phyloP scores from a whole-genome alignment of 129 eudicot species.

The Artemisia annua region DNA sequence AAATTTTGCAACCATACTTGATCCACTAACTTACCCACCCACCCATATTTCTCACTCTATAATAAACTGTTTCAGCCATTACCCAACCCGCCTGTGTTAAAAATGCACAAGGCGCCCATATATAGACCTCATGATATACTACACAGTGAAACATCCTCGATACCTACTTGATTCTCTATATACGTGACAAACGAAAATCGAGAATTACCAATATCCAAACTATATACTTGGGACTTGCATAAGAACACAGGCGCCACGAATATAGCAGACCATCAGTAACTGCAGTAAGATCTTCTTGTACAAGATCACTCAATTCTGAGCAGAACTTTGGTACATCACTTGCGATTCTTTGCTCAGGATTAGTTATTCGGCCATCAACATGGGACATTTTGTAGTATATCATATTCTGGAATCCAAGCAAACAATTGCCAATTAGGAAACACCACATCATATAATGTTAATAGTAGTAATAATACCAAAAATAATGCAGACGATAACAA shows the following conservation, averaged over 20 bases:
- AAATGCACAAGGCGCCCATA: slow-evolving; percentile 12
- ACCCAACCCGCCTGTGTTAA: neutral
- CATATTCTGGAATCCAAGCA: slow-evolving; percentile 75
- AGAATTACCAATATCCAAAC: slow-evolving; percentile 90
- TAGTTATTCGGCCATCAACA: slow-evolving; percentile 92
- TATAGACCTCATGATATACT: slow-evolving; percentile 7
- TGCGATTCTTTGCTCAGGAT: slow-evolving; percentile 96
- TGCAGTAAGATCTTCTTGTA: slow-evolving; percentile 96
- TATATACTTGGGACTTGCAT: slow-evolving; percentile 97
- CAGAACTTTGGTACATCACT: slow-evolving; percentile 97
- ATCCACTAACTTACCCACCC: neutral
- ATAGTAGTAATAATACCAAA: neutral
- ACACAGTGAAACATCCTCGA: slow-evolving; percentile 18
- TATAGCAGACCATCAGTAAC: slow-evolving; percentile 90
- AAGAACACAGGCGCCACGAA: slow-evolving; percentile 98
- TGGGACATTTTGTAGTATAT: slow-evolving; percentile 96
- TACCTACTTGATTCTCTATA: neutral
- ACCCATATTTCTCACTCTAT: neutral
- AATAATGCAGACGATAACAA: neutral
- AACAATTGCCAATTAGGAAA: slow-evolving; percentile 14
- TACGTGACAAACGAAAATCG: neutral
- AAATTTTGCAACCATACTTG: neutral
- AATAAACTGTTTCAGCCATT: too few relatives aligned
- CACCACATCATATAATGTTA: neutral
- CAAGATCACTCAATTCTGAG: slow-evolving; percentile 95